Evolutionary conservation across 441 rosid species (phyloP).

Genomic region (Pelargonium australe): DNA sequence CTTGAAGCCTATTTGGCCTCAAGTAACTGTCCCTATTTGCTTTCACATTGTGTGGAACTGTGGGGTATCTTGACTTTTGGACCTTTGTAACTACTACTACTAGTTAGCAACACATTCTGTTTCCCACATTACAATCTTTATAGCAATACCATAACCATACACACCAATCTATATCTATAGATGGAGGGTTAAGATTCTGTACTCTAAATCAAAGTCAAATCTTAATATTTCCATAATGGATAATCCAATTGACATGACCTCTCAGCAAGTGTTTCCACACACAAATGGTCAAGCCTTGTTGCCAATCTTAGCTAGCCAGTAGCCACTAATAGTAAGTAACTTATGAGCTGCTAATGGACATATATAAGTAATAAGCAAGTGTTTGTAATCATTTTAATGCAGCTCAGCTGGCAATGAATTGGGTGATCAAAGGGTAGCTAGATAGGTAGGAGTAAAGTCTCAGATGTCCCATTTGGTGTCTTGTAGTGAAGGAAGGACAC

Average conservation of each 20-base stretch:
- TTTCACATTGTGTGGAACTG: not conserved
- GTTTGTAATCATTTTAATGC: not conserved
- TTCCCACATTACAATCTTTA: no score
- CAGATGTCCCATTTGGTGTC: conserved; percentile 3
- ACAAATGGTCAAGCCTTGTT: no score
- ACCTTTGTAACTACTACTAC: not conserved
- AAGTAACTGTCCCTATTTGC: not conserved
- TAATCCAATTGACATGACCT: no score
- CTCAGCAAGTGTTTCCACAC: no score
- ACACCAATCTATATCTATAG: no score
- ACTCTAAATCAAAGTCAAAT: no score
- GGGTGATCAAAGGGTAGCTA: not conserved
- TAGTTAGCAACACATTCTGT: not conserved
- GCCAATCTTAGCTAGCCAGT: no score
- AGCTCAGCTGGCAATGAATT: not conserved
- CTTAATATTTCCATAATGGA: no score
- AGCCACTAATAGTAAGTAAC: not conserved
- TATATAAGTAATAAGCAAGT: no score
- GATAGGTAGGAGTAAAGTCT: not conserved
- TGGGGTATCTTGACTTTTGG: conserved; percentile 2
- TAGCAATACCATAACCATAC: no score
- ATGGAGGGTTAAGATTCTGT: no score
- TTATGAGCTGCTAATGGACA: not conserved
- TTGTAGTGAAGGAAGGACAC: not conserved
- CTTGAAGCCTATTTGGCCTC: not conserved